phyloP scores from a whole-genome alignment of 257 asterid genomes.

The Schizonepeta tenuifolia region DNA sequence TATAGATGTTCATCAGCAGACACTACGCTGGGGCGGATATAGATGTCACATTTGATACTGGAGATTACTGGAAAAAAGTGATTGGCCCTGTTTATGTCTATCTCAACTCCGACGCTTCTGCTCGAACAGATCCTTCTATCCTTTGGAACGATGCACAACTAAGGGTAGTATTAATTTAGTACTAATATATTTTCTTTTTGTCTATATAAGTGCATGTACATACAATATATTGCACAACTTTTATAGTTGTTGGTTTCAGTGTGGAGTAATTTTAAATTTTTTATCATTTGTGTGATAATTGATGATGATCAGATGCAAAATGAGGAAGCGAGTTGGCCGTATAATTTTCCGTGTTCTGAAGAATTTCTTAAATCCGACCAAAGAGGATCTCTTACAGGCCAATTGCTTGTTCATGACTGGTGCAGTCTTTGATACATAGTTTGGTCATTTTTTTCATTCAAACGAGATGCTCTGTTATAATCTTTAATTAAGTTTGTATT shows the following conservation, averaged over 20 bases:
- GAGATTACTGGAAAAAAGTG: conserved; percentile 79
- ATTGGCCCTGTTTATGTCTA: conserved; percentile 66
- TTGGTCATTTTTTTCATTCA: neutral
- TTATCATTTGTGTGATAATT: neutral
- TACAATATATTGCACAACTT: too few relatives aligned
- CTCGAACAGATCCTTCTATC: conserved; percentile 41
- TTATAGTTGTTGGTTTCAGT: neutral
- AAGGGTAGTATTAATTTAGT: conserved; percentile 39
- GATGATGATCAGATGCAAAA: conserved; percentile 49
- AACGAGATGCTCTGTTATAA: neutral
- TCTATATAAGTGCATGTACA: too few relatives aligned
- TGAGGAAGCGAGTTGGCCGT: conserved; percentile 68
- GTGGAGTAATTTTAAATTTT: neutral
- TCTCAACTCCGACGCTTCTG: conserved; percentile 53
- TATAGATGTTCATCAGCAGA: conserved; percentile 61
- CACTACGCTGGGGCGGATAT: conserved; percentile 71
- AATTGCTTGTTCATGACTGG: conserved; percentile 57
- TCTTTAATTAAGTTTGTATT: neutral
- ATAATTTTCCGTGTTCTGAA: conserved; percentile 50
- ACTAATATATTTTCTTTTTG: too few relatives aligned
- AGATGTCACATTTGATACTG: conserved; percentile 38
- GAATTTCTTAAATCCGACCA: conserved; percentile 50
- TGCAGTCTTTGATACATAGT: neutral
- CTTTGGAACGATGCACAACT: conserved; percentile 76
- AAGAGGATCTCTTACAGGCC: conserved; percentile 59